Base-by-base conservation (phyloP, 305 asterid species). In the Euphrasia arctica region DNA sequence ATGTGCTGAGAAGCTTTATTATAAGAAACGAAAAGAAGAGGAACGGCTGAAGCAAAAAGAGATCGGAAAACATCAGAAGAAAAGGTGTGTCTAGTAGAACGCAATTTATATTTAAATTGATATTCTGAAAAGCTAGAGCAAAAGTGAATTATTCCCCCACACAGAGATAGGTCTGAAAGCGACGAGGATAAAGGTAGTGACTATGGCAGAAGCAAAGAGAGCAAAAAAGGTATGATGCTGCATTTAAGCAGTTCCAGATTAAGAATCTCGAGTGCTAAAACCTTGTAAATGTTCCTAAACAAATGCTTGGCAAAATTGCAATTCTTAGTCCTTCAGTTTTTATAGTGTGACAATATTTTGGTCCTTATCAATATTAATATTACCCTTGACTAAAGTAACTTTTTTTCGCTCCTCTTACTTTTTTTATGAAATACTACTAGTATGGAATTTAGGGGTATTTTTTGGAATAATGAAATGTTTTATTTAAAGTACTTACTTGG, bases 1-100 rank as follows among this genome's bases (percentile, higher is more conserved):
- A 75, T 92, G 98, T 66, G 85, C 90, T 42, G 96, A 81, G 81
- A 92, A 87, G 91, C 98, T 92, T 60, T 77, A 70, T 45, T 82
- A 89, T 77, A 92, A 85, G 75, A 89, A 79, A 66, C 83, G 59
- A 76, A 89, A 89, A 72, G 97, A 89, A 73, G 82, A 85, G 83
- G 90, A 83, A 58, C 70, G 60, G 48, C 66, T 78, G 73, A 71
- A 60, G 76, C 78, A 41, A 39, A 77, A 71, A 56, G 82, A 74
- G 72, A 74, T 56, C 7, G 82, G 72, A 60, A 78, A 68, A 41
- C 80, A 66, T 18, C 69, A 13, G 64, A 82, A 77, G 78, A 83
- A 85, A 87, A 90, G 95, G 97, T 49, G 18, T 39, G 45, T 31
- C 25, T 18, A 18, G 64, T 28, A 47, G 28, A 8, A 29, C 58